Evolutionary conservation across 2,329 filamentous ascomycete species (phyloP), one percentile per base, ranked within the genome.

Genomic region (Malbranchea cinnamomea): DNA sequence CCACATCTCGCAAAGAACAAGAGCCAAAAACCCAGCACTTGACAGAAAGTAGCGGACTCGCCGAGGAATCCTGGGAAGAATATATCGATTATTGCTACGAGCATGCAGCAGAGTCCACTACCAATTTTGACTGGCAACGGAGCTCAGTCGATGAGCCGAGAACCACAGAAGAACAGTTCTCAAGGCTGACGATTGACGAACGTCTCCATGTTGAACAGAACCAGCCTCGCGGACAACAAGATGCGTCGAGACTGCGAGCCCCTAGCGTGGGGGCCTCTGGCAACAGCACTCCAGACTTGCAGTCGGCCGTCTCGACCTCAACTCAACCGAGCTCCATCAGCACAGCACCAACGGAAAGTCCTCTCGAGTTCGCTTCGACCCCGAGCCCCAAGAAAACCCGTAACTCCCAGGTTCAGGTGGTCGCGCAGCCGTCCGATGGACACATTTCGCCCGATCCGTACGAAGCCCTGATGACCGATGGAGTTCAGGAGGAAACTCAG

Each of bases 61-160:
- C 18, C 18, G 32, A 34, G 6, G 50, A 52, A 26, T 65, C 63
- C 1, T 74, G 70, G 70, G 69, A 74, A 41, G 68, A 70, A 22
- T 68, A 71, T 36, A 67, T 74, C 33, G 69, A 74, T 39, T 73
- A 67, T 41, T 71, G 67, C 41, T 74, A 74, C 40, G 65, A 72
- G 36, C 63, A 71, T 43, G 67, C 65, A 15, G 63, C 68, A 4
- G 70, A 74, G 46, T 68, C 69, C 2, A 65, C 67, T 30, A 72
- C 65, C 38, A 60, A 74, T 37, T 71, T 71, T 34, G 66, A 73
- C 35, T 74, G 69, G 68, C 56, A 62, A 33, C 53, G 44, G 29
- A 43, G 37, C 29, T 46, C 53, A 26, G 17, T 54, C 4, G 52
- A 57, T 6, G 48, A 53, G 25, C 36, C 33, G 3, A n/a, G 21